Conservation (phyloP, 371 early-diverging fungal genomes). For the Syncephalis fuscata region DNA sequence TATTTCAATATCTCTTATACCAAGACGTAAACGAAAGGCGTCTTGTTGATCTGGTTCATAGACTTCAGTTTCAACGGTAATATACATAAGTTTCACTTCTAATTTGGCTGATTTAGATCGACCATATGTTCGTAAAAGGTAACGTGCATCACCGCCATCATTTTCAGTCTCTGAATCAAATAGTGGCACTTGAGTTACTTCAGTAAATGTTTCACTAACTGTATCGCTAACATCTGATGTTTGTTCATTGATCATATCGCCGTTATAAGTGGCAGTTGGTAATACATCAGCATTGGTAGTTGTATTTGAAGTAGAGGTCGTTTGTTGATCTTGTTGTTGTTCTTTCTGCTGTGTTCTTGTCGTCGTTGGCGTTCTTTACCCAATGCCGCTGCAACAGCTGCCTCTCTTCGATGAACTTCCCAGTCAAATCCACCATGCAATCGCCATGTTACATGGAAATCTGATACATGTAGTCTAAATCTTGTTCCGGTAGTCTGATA, state of each 20-base stretch:
- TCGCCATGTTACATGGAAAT: conserved; percentile 39
- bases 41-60: conserved; percentile 24
- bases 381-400: background rate
- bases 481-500: background rate
- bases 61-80: conserved; percentile 35
- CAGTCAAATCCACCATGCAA: conserved; percentile 47
- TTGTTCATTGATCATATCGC: background rate
- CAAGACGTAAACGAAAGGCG: conserved; percentile 26
- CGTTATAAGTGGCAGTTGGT: conserved; percentile 1
- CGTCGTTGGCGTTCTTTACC: conserved; percentile 2
- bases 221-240: background rate
- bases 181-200: background rate
- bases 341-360: background rate
- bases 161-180: conserved; percentile 9
- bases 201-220: background rate
- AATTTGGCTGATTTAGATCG: conserved; percentile 23
- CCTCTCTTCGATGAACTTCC: conserved; percentile 12
- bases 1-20: conserved; percentile 50
- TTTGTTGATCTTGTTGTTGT: background rate
- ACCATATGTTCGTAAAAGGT: conserved; percentile 10
- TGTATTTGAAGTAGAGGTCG: background rate
- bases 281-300: background rate
- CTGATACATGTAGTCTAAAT: conserved; percentile 1
- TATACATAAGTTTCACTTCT: conserved; percentile 30
- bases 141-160: conserved; percentile 17